Percentiles rank a stretch among this genome's conserved stretches.
Conservation (phyloP, 176 grass and related monocot genomes). For the Cenchrus purpureus region DNA sequence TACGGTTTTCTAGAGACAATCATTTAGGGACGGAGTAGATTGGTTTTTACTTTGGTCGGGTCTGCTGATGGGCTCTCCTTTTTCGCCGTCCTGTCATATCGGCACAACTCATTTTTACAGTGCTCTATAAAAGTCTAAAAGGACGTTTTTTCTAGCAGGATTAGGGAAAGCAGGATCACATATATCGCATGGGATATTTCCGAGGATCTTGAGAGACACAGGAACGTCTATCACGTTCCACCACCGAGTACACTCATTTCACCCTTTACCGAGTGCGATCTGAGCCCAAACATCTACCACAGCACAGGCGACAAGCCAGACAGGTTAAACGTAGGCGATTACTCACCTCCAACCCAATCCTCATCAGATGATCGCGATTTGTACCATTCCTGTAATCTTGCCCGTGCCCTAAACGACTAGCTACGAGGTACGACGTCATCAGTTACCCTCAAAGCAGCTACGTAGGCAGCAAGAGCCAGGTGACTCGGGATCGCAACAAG, state of each 20-base stretch:
- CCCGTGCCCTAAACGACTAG: neutral
- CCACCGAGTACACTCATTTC: neutral
- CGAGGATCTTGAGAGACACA: neutral
- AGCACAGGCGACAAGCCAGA: conserved; percentile 2
- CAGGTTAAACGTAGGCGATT: conserved; percentile 20
- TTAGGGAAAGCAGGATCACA: neutral
- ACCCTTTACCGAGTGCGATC: conserved; percentile 29
- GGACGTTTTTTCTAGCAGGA: neutral
- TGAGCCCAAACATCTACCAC: neutral
- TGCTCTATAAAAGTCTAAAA: neutral
- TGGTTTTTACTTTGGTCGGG: no score
- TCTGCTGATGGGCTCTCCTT: neutral
- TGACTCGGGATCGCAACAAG: conserved; percentile 29
- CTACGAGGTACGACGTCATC: neutral
- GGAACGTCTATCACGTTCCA: neutral
- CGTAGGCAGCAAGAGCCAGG: neutral
- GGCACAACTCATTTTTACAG: no score
- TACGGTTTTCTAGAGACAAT: no score
- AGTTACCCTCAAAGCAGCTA: neutral
- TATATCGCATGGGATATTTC: neutral
- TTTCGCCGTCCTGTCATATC: neutral
- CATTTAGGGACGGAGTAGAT: no score
- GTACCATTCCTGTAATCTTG: no score
- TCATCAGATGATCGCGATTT: conserved; percentile 8
- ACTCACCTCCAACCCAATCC: conserved; percentile 21